Evolutionary conservation across 225 moss, liverwort and hornwort genomes (phyloP), one percentile per base, ranked within the genome.

Genomic region (Thuidium tamariscinum): DNA sequence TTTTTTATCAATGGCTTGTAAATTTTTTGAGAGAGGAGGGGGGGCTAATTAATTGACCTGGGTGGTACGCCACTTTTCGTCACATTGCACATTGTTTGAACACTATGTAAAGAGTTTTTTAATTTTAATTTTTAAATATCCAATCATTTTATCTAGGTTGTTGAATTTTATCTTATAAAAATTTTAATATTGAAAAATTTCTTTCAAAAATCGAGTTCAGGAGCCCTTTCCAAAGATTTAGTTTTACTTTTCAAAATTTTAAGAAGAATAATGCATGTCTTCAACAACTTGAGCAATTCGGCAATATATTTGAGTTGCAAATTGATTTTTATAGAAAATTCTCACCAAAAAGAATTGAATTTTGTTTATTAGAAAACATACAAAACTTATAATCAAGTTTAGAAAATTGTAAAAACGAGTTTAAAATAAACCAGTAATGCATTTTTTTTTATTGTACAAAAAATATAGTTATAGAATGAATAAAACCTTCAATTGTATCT

Each of bases 401-500:
- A 36, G 7, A 3, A 67, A 67, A 22, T 67, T 44, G 44, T 44
- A 9, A 44, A 44, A 44, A 9, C 9, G 44, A 44, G 44, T 44
- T 44, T 44, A 67, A 67, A 22, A 37, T 22, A 37, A 22, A 12
- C 7, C 22, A 12, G 12, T 3, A 1, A 37, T 37, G 7, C 23
- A 22, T 11, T 37, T 39, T 23, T n/a, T 5, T 2, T 37, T 37
- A 12, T 37, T 13, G 7, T 36, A 6, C 1, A 0, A 0, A 36
- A 39, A 22, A 67, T 2, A 67, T 37, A 13, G 13, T 37, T 67
- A 67, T 37, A 13, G 3, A 70, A 39, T 13, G 6, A 68, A 39
- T 23, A 23, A 68, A 68, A 39, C 1, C 8, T 39, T 39, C 7
- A 23, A 6, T 23, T 68, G 2, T 68, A 39, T 68, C 13, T 23